Evolutionary conservation across 2,329 filamentous ascomycete species (phyloP).

Genomic region (Sphaerulina musiva): DNA sequence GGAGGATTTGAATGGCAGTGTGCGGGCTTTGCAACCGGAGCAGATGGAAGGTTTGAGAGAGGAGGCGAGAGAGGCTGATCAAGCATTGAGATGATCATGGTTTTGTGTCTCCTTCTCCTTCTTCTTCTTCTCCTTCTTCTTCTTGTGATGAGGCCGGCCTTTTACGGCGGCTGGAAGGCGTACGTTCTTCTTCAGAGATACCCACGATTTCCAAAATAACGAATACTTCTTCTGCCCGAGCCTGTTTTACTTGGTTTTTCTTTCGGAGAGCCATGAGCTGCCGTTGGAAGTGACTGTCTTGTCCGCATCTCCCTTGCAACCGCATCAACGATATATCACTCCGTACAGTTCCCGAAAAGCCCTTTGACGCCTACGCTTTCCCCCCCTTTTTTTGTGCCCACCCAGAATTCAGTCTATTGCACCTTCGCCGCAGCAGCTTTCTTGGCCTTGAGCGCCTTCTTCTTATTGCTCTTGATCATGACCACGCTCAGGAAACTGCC

Average conservation of each 20-base stretch:
- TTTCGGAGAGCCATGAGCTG: neutral
- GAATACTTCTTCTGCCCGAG: neutral
- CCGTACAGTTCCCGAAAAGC: neutral
- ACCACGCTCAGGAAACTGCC: slow-evolving; percentile 93
- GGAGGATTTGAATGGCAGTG: slow-evolving; percentile 49
- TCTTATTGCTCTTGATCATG: slow-evolving; percentile 98
- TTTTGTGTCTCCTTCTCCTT: neutral
- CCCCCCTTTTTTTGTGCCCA: neutral
- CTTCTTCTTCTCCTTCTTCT: too few relatives aligned
- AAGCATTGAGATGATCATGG: neutral
- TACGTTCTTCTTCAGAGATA: slow-evolving; percentile 2
- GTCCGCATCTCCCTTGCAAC: neutral
- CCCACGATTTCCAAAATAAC: neutral
- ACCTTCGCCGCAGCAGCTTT: slow-evolving; percentile 38
- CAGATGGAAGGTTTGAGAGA: slow-evolving; percentile 29
- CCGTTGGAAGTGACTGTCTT: neutral
- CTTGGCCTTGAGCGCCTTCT: slow-evolving; percentile 92
- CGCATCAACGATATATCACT: neutral
- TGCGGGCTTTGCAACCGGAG: slow-evolving; percentile 35
- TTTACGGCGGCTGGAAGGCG: neutral
- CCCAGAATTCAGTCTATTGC: neutral
- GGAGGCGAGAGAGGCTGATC: slow-evolving; percentile 26
- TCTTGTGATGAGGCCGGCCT: neutral
- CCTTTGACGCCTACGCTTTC: slow-evolving; percentile 4
- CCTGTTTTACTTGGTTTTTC: neutral